Evolutionary conservation across 108 stramenopile genomes (phyloP), one percentile per base, ranked within the genome.

Genomic region (Fragilaria crotonensis): DNA sequence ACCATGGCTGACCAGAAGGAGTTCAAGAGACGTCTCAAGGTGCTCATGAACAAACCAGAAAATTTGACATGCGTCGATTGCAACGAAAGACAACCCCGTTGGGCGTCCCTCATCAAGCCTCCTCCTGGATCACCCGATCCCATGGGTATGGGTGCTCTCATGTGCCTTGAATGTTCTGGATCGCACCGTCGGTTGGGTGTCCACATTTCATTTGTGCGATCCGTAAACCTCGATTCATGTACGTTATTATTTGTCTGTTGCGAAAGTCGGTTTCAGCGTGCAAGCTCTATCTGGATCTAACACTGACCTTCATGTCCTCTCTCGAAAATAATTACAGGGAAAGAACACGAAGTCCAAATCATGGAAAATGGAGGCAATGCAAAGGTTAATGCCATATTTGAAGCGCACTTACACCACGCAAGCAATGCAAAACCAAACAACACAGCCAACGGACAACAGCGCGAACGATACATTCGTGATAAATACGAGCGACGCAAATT

Each of bases 121-220:
- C 87, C 93, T 17, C 89, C 93, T 1, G 93, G 81, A 0, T 59
- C 83, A 18, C 78, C 80, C 21, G 85, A 84, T 29, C 70, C 85
- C 0, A 62, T 81, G 46, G 75, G 79, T 48, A 88, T 85, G 70
- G 98, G 98, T 20, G 84, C 96, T 23, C 98, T 99, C 77, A 91
- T 93, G 59, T 99, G 98, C 75, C 80, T 97, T 60, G 97, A 99
- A 68, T 99, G 98, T 69, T 94, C 94, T 45, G 97, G 96, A 33
- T 92, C 93, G 32, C 98, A 99, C 78, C 91, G 98, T 17, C 81
- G 93, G 26, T 71, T 99, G 61, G 98, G 98, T 26, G 95, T 96
- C 9, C 98, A 99, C 62, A 95, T 99, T 57, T 85, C 83, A 33
- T 99, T 98, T 74, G 98, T 99, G 14, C 74, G 98, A 47, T 90